Conservation (phyloP, 768 basidiomycete genomes). For the Pisolithus sp. region DNA sequence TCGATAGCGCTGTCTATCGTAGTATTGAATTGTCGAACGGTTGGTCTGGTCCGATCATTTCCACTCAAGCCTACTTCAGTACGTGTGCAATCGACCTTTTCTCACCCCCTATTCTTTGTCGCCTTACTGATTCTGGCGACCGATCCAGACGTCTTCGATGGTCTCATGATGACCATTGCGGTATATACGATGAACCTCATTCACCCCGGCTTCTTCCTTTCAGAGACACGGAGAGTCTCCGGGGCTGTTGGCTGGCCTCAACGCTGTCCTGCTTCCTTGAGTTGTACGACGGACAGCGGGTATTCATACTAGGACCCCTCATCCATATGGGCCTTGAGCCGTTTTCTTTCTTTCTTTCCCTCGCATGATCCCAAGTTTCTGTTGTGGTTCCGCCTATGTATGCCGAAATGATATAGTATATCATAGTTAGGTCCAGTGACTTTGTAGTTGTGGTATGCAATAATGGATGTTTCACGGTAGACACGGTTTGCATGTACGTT, state of each 20-base stretch:
- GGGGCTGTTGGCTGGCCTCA: not conserved
- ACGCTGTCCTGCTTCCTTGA: no score
- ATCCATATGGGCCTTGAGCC: no score
- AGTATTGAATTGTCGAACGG: constrained; percentile 8
- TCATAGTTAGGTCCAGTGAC: no score
- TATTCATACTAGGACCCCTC: no score
- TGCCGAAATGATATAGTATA: no score
- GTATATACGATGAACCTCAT: constrained; percentile 40
- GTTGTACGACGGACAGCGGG: no score
- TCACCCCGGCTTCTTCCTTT: constrained; percentile 38
- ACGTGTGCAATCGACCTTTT: constrained; percentile 9
- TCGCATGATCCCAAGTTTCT: no score
- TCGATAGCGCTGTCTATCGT: constrained; percentile 7
- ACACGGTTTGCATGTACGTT: not conserved
- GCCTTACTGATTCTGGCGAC: not conserved
- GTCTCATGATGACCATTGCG: constrained; percentile 41
- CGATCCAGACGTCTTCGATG: constrained; percentile 43
- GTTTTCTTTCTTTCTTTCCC: no score
- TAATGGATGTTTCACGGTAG: not conserved
- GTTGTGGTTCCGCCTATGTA: no score
- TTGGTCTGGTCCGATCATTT: constrained; percentile 45
- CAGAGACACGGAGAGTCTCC: no score
- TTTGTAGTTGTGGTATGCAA: no score
- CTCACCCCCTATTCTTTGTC: not conserved
- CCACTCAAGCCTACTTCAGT: constrained; percentile 46